A percentile compares a stretch with the other conserved stretches of the same genome.
Conservation (phyloP, 768 basidiomycete species). For the Auricularia sp. region DNA sequence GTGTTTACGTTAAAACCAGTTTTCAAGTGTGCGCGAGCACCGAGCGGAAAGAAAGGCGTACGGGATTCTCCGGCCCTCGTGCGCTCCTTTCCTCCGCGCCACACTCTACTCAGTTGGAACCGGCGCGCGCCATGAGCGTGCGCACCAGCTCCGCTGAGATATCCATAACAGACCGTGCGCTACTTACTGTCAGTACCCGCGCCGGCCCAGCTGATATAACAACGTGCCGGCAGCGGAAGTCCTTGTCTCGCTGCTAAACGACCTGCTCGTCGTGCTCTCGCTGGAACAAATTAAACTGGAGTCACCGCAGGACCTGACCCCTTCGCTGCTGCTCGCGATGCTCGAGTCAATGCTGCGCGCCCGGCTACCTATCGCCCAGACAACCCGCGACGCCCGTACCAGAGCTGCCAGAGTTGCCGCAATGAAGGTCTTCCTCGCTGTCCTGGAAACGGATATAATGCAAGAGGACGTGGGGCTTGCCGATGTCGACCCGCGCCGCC, state of each 20-base stretch:
- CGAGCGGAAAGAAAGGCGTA: too few species aligned
- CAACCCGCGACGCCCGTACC: conserved; percentile 29
- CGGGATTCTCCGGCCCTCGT: too few species aligned
- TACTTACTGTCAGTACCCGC: too few species aligned
- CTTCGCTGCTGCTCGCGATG: conserved; percentile 59
- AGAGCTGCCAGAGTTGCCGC: conserved; percentile 41
- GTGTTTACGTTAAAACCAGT: too few species aligned
- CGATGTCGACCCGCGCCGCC: conserved; percentile 50
- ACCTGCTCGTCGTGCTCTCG: conserved; percentile 33
- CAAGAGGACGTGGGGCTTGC: conserved; percentile 51
- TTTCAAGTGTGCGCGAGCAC: too few species aligned
- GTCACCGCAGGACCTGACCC: conserved; percentile 55
- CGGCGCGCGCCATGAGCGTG: too few species aligned
- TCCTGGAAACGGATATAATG: conserved; percentile 58
- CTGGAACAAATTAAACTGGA: conserved; percentile 36
- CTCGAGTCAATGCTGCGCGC: conserved; percentile 50
- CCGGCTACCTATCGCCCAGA: conserved; percentile 39
- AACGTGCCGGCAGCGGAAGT: too few species aligned
- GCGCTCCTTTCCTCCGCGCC: too few species aligned
- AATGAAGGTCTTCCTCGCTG: conserved; percentile 68
- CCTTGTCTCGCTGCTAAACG: conserved; percentile 29
- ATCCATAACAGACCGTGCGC: too few species aligned
- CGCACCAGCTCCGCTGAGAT: too few species aligned
- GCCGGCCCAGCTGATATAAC: too few species aligned
- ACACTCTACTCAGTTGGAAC: too few species aligned